Conservation (phyloP, 805 yeast species). For the Wickerhamiella spandovensis region DNA sequence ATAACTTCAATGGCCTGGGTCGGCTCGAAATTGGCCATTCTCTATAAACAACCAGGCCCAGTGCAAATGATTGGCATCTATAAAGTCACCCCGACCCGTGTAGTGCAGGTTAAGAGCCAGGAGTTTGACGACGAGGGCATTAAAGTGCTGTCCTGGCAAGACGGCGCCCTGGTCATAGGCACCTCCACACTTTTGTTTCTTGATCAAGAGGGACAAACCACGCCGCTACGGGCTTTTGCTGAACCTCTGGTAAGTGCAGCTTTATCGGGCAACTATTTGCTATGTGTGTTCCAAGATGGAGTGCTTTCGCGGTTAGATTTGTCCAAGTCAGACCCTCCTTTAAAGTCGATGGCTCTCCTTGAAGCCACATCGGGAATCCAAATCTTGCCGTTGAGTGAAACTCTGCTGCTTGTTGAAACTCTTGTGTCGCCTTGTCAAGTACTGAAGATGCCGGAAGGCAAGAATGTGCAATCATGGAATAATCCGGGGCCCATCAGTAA, state of each 20-base stretch:
- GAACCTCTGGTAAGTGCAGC: neutral
- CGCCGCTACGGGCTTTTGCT: neutral
- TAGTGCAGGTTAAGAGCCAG: neutral
- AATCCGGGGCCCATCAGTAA: neutral
- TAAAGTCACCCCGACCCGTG: neutral
- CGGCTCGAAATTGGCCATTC: neutral
- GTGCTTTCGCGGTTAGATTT: neutral
- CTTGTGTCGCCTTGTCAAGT: neutral
- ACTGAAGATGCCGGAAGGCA: neutral
- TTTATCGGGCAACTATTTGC: neutral
- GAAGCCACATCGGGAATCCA: neutral
- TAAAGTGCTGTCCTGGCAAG: neutral
- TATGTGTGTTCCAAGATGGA: neutral
- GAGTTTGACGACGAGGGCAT: neutral
- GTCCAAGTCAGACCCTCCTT: neutral
- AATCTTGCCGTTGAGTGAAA: neutral
- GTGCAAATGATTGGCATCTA: neutral
- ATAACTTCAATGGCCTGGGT: neutral
- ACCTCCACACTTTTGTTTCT: neutral
- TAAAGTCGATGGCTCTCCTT: neutral
- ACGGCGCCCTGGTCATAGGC: neutral
- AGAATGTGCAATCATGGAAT: neutral
- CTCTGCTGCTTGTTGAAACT: neutral
- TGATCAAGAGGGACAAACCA: neutral
- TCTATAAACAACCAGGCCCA: neutral